These are phyloP conservation scores for Chalara sp. DNA, from an alignment of 2,329 filamentous ascomycete species.

Conservation along the genomic window DNA sequence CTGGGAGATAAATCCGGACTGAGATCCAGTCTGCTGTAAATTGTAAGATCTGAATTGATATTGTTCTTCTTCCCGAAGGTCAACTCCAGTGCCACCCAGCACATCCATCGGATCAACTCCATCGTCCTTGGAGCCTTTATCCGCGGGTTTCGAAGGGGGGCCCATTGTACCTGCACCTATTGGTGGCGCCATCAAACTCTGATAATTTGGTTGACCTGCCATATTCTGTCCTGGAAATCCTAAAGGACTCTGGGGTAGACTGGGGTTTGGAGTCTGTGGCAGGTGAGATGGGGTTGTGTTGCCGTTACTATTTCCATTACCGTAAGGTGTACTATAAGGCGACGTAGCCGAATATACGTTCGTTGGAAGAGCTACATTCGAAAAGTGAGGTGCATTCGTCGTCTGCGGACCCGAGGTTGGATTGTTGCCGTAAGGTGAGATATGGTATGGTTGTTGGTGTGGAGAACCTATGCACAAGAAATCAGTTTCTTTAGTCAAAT, in stretches of 20 bases:
- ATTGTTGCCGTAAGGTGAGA: slow-evolving; percentile 43
- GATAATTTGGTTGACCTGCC: slow-evolving; percentile 12
- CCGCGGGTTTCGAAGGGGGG: slow-evolving; percentile 53
- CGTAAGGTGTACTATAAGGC: slow-evolving; percentile 25
- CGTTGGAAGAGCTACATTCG: slow-evolving; percentile 22
- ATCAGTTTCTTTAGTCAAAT: too few species aligned
- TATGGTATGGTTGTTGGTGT: slow-evolving; percentile 29
- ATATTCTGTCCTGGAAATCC: slow-evolving; percentile 15
- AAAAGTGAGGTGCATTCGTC: slow-evolving; percentile 23
- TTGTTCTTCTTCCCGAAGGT: slow-evolving; percentile 80
- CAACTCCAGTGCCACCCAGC: slow-evolving; percentile 76
- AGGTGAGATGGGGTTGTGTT: slow-evolving; percentile 18
- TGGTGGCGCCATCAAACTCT: slow-evolving; percentile 28
- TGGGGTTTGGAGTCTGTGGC: slow-evolving; percentile 15
- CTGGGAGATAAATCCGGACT: slow-evolving; percentile 33
- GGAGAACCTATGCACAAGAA: too few species aligned
- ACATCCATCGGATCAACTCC: slow-evolving; percentile 76
- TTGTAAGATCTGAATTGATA: slow-evolving; percentile 63
- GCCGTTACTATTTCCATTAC: slow-evolving; percentile 20
- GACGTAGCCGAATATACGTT: slow-evolving; percentile 10
- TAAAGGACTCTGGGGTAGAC: slow-evolving; percentile 15
- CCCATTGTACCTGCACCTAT: slow-evolving; percentile 41
- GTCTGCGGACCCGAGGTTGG: slow-evolving; percentile 29
- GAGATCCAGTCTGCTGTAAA: slow-evolving; percentile 34
- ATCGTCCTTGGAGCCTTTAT: slow-evolving; percentile 44